Conservation (phyloP, 805 yeast genomes). For the Komagataella phaffii region DNA sequence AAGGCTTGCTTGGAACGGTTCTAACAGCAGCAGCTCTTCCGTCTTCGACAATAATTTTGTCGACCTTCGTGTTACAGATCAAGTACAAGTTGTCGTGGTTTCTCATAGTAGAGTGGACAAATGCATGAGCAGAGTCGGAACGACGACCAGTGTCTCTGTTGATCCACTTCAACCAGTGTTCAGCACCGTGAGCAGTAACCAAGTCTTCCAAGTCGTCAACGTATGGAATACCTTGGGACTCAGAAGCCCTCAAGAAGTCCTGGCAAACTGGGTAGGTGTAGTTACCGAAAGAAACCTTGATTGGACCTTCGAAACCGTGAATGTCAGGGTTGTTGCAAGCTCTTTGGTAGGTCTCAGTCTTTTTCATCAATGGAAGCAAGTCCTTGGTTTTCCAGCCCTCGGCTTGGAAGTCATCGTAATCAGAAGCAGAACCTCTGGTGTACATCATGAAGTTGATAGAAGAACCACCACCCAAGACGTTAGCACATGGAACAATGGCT, state of each 20-base stretch:
- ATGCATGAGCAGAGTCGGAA: constrained; percentile 17
- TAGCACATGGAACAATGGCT: constrained; percentile 17
- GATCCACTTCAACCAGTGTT: constrained; percentile 17
- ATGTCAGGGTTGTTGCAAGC: constrained; percentile 15
- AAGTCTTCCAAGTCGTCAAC: constrained; percentile 15
- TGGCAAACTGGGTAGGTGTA: constrained; percentile 15
- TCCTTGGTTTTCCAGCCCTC: constrained; percentile 17
- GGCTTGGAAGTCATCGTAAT: constrained; percentile 16
- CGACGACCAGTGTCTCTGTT: constrained; percentile 17
- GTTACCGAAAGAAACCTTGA: constrained; percentile 17
- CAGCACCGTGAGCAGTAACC: constrained; percentile 14
- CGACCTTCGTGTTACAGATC: constrained; percentile 13
- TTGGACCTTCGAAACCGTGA: constrained; percentile 17
- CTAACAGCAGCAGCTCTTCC: constrained; percentile 14
- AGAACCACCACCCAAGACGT: constrained; percentile 17
- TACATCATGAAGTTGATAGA: constrained; percentile 17
- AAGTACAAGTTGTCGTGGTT: constrained; percentile 13
- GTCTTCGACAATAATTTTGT: constrained; percentile 13
- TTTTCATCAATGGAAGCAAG: constrained; percentile 14
- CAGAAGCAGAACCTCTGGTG: constrained; percentile 18
- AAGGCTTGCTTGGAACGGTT: constrained; percentile 12
- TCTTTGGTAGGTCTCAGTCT: constrained; percentile 15
- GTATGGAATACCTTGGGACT: constrained; percentile 14
- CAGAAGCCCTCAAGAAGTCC: constrained; percentile 15
- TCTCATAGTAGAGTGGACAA: constrained; percentile 17